Evolutionary conservation across 139 green algal genomes (phyloP), one percentile per base, ranked within the genome.

Genomic region (Axilococcus clingmanii): DNA sequence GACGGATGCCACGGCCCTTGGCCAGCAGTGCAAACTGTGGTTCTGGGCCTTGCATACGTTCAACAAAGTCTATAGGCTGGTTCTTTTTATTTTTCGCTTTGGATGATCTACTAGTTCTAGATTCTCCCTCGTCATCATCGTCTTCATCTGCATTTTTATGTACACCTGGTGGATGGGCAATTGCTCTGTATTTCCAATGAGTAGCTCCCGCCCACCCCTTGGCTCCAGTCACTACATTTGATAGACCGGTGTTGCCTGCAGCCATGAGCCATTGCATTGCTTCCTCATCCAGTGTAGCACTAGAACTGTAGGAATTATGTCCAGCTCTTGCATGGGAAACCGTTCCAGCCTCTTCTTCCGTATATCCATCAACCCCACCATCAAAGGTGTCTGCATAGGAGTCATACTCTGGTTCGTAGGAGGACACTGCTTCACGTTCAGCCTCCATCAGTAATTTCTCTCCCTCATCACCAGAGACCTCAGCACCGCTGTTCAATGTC

Each of bases 1-100:
- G 25, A 7, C 4, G 12, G 15, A 22, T 46, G 20, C 16, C 25
- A 4, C 27, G 22, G 25, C 12, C 12, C 17, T 14, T 22, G 22
- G 6, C 19, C 32, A 59, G 28, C 55, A 65, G 48, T 17, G 37
- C 38, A 47, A 71, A 48, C 23, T 34, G 14, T 17, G 62, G 55
- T 19, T 41, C 49, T 48, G n/a, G 33, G 36, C 19, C 36, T 17
- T 32, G 22, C 35, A 77, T 57, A 27, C 80, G 65, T 35, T 68
- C 67, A 20, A 71, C 65, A 69, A 93, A 92, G 62, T 92, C 83
- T 12, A 92, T 36, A 3, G 63, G 63, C 36, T 66, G 40, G 22
- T 57, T 72, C 37, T 54, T 58, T 6, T 46, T 28, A 37, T 44
- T 46, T 47, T 38, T 47, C 48, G 40, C 33, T 51, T 35, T 37